Evolutionary conservation across 2,329 filamentous ascomycete species (phyloP), one percentile per base, ranked within the genome.

Genomic region (Colletotrichum lupini): DNA sequence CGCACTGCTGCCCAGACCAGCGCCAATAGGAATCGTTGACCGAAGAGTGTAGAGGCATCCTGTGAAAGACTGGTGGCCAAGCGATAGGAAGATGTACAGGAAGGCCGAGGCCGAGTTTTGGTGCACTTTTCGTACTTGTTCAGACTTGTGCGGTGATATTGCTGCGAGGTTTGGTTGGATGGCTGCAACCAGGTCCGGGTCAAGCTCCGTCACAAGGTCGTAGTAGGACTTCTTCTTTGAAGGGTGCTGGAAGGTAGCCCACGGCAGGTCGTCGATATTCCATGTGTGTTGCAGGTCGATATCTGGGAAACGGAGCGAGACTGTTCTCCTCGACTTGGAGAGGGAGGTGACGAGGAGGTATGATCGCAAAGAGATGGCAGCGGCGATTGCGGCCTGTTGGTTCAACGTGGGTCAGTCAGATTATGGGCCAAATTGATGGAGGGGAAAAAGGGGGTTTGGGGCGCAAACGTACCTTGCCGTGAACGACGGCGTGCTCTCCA

Each of bases 401-500:
- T 9, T 30, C 42, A 35, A 67, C 12, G 64, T 61, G 28, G 60
- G 62, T 61, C 35, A 70, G 62, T 61, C 42, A 70, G 52, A 19
- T 30, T 49, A 30, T 60, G 37, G 12, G n/a, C 57, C 49, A 49
- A 72, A 16, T n/a, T 49, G 49, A 35, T 16, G 16, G 19, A 67
- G 42, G 24, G 42, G 11, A 49, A 60, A 52, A 74, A 16, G 73
- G 71, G 67, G 55, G 3, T 26, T 52, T 55, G 49, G 35, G 19
- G 16, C 52, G 26, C 60, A 70, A 59, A 77, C 84, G 68, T 85
- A 94, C 93, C 90, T 98, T 98, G 80, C 95, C 95, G 80, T 99
- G 92, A 24, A 99, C 97, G n/a, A 98, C 97, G 2, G 97, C 94
- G 85, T 99, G 97, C 83, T 99, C 97, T 77, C 97, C 97, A 84